These are phyloP conservation scores for Catunica adiposa DNA, from an alignment of 2,329 filamentous ascomycete species.

Conservation along the genomic window DNA sequence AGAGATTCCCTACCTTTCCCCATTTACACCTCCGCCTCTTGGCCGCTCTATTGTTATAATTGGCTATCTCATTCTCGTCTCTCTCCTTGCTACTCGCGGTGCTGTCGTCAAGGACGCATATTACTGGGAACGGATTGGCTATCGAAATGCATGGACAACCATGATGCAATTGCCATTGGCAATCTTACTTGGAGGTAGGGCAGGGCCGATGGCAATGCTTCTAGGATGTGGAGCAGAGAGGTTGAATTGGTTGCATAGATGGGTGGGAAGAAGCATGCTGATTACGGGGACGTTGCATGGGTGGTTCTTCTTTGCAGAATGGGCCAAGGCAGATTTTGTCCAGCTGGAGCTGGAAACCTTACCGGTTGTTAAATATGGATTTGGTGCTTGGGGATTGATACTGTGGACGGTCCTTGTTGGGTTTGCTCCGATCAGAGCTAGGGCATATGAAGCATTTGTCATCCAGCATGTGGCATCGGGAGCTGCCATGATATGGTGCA, in stretches of 20 bases:
- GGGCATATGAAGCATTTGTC: slow-evolving; percentile 54
- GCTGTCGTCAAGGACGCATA: slow-evolving; percentile 35
- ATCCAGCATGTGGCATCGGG: slow-evolving; percentile 49
- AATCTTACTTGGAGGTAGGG: slow-evolving; percentile 44
- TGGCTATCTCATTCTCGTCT: slow-evolving; percentile 41
- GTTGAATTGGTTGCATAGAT: slow-evolving; percentile 58
- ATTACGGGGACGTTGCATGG: slow-evolving; percentile 53
- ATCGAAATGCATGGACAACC: slow-evolving; percentile 50
- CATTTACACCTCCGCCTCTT: slow-evolving; percentile 41
- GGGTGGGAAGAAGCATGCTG: slow-evolving; percentile 53
- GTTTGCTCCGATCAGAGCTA: slow-evolving; percentile 45
- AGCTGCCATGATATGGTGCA: slow-evolving; percentile 42
- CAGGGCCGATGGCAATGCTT: slow-evolving; percentile 41
- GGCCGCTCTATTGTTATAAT: slow-evolving; percentile 38
- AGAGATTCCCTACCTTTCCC: slow-evolving; percentile 29
- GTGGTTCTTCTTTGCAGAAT: slow-evolving; percentile 50
- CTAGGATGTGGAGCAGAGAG: slow-evolving; percentile 50
- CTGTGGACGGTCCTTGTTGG: slow-evolving; percentile 49
- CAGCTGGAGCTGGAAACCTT: slow-evolving; percentile 42
- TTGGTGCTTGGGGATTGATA: slow-evolving; percentile 49
- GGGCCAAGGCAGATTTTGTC: slow-evolving; percentile 43
- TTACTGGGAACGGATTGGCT: slow-evolving; percentile 49
- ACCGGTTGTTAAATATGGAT: slow-evolving; percentile 48
- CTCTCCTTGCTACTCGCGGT: slow-evolving; percentile 38
- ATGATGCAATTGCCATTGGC: slow-evolving; percentile 48